Conservation (phyloP, 306 rosid species). For the Fagus sylvatica region DNA sequence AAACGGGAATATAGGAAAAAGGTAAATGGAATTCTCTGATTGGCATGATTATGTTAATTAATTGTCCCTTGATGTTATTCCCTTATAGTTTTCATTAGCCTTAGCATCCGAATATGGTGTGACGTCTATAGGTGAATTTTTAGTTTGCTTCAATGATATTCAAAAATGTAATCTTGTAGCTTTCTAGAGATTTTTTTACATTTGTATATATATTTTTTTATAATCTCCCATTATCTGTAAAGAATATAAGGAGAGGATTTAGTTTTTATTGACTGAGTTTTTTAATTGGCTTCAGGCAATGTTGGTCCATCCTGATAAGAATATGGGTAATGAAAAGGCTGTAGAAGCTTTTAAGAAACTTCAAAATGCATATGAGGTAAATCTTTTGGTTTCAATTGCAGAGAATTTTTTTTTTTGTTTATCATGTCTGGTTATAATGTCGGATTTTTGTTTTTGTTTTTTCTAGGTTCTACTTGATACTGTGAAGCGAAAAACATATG, state of each 20-base stretch:
- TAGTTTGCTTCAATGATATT: constrained; percentile 14
- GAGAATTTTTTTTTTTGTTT: background rate
- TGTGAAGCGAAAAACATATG: constrained; percentile 82
- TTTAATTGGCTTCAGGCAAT: constrained; percentile 63
- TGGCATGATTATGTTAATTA: constrained; percentile 19
- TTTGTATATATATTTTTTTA: constrained; percentile 17
- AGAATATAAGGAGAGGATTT: constrained; percentile 9
- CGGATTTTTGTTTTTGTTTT: constrained; percentile 7
- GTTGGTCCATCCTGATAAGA: constrained; percentile 99
- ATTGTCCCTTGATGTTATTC: constrained; percentile 18
- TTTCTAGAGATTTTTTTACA: background rate
- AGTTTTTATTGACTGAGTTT: constrained; percentile 3
- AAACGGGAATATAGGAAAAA: constrained; percentile 94
- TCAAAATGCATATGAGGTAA: constrained; percentile 97
- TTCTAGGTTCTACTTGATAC: constrained; percentile 86
- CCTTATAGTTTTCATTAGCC: constrained; percentile 10
- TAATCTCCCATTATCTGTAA: constrained; percentile 26
- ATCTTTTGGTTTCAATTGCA: constrained; percentile 16
- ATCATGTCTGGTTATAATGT: constrained; percentile 23
- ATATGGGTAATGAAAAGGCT: constrained; percentile 97
- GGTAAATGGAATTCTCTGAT: constrained; percentile 46
- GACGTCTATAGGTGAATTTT: background rate
- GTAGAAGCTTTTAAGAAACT: constrained; percentile 98
- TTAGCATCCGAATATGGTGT: constrained; percentile 2
- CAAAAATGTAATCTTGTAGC: constrained; percentile 16